phyloP scores from a whole-genome alignment of 768 basidiomycete genomes.

The Leccinum boreale region DNA sequence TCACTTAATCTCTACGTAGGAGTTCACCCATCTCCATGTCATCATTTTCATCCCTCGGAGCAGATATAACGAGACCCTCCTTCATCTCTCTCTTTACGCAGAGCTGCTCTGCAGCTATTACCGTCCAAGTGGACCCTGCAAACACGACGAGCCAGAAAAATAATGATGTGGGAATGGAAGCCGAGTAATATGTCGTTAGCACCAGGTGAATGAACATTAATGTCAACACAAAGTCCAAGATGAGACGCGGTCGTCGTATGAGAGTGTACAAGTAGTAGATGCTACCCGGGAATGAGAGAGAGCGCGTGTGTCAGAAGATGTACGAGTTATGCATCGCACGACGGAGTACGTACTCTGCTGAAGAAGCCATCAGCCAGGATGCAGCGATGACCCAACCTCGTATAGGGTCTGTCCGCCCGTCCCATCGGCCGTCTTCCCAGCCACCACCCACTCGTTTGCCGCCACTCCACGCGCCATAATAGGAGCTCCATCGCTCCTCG shows the following conservation, averaged over 20 bases:
- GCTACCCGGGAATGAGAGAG: slow-evolving; percentile 26
- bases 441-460: slow-evolving; percentile 68
- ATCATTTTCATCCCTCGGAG: slow-evolving; percentile 42
- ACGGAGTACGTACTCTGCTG: slow-evolving; percentile 71
- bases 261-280: slow-evolving; percentile 84
- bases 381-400: slow-evolving; percentile 90
- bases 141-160: slow-evolving; percentile 90
- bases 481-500: slow-evolving; percentile 61
- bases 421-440: slow-evolving; percentile 50
- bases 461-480: slow-evolving; percentile 76
- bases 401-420: slow-evolving; percentile 68
- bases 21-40: slow-evolving; percentile 53
- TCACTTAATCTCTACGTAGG: slow-evolving; percentile 58
- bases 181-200: slow-evolving; percentile 81
- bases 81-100: slow-evolving; percentile 89
- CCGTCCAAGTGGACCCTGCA: slow-evolving; percentile 66
- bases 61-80: slow-evolving; percentile 66
- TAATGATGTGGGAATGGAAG: slow-evolving; percentile 71
- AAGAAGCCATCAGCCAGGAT: slow-evolving; percentile 81
- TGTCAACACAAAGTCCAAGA: slow-evolving; percentile 92
- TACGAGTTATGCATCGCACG: not conserved
- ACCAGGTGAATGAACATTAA: slow-evolving; percentile 90
- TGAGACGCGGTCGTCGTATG: slow-evolving; percentile 86
- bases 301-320: not conserved
- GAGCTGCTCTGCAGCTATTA: slow-evolving; percentile 85